These are phyloP conservation scores for Aureoboletus auriporus DNA, from an alignment of 768 basidiomycete genomes.

Conservation along the genomic window DNA sequence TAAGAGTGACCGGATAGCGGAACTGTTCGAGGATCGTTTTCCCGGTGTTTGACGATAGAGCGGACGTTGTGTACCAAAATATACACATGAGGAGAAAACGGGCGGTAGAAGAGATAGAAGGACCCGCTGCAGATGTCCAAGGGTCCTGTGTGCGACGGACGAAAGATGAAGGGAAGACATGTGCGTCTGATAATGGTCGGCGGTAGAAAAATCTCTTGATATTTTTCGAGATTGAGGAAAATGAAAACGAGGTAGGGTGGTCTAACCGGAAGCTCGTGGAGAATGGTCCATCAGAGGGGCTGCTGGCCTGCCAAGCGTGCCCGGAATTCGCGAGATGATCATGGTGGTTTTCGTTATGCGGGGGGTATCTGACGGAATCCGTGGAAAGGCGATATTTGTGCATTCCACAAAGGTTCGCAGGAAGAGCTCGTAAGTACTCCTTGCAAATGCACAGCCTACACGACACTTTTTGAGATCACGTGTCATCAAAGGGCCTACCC, in stretches of 20 bases:
- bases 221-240: constrained; percentile 9
- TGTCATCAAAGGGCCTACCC: constrained; percentile 20
- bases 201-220: constrained; percentile 18
- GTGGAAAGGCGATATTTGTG: constrained; percentile 10
- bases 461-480: constrained; percentile 12
- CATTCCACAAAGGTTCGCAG: constrained; percentile 16
- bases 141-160: constrained; percentile 21
- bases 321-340: constrained; percentile 12
- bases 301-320: constrained; percentile 24
- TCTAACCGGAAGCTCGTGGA: constrained; percentile 4
- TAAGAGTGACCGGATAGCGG: constrained; percentile 92
- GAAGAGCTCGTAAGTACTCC: too few relatives aligned
- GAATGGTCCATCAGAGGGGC: constrained; percentile 8
- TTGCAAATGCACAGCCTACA: constrained; percentile 6
- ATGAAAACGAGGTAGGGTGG: constrained; percentile 5
- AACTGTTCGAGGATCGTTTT: constrained; percentile 93
- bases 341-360: constrained; percentile 15
- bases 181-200: constrained; percentile 10
- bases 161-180: constrained; percentile 20
- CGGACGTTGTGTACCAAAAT: constrained; percentile 93
- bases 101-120: constrained; percentile 28
- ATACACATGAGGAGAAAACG: constrained; percentile 78
- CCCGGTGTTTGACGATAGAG: constrained; percentile 93
- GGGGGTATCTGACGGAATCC: constrained; percentile 13
- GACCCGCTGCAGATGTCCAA: constrained; percentile 11